Base-by-base conservation (phyloP, 2,329 filamentous ascomycete species). In the Neonectria coccinea region DNA sequence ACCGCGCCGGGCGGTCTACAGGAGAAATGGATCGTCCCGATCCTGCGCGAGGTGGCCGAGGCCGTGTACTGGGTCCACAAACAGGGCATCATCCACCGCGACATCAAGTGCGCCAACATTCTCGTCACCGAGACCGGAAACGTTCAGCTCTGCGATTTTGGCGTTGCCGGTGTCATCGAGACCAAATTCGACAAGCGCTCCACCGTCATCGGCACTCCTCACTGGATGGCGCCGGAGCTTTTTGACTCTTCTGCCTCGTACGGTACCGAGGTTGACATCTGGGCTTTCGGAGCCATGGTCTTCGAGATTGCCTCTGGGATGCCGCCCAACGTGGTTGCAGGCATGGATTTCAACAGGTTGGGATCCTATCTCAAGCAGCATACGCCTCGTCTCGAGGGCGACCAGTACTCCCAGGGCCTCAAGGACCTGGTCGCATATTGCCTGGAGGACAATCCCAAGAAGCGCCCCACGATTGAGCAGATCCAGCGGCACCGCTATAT, bases 161-260 rank as follows among this genome's bases (percentile, higher is more conserved):
- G 93, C 68, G 92, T 96, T 52, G 91, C 92, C 31, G 92, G 91
- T 48, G 88, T 93, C 51, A 87, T 94, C 61, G 91, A 94, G 75
- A 90, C 85, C 45, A 90, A 92, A 69, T 85, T 89, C 59, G 89
- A 92, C 72, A 96, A 96, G 79, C 84, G 92, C 57, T 90, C 90
- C 4, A 95, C 92, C 1, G 90, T 95, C 53, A 91, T 95, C 60
- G 92, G 92, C 22, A 96, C 93, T 0, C 90, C 91, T 3, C 89
- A 94, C 77, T 96, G 92, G 91, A 94, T 96, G 92, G 91, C 93
- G 0, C 92, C 91, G 0, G 93, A 96, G 73, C 83, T 95, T 12
- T 90, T 92, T 70, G 87, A 90, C 62, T 83, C 86, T 41, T 82
- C 86, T 4, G 83, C 86, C 10, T 88, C 88, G 5, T 92, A 92